Conservation (phyloP, 257 asterid species). For the Linaria vulgaris region DNA sequence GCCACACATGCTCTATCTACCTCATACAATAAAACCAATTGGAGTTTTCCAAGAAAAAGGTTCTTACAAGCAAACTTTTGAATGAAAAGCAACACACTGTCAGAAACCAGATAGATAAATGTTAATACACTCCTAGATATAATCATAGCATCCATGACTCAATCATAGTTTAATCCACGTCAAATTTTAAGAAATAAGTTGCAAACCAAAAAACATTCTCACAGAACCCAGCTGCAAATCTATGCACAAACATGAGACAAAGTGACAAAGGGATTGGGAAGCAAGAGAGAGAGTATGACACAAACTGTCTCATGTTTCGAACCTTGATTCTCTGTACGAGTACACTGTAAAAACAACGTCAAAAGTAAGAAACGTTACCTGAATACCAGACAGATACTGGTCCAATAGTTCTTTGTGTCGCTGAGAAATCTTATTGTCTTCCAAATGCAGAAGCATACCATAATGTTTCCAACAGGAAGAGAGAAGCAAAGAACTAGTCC, state of each 20-base stretch:
- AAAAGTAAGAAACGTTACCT: conserved; percentile 45
- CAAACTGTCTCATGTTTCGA: not conserved
- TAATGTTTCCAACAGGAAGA: conserved; percentile 98
- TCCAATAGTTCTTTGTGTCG: conserved; percentile 62
- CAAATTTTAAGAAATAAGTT: not conserved
- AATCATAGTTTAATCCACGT: not conserved
- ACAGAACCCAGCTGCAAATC: not conserved
- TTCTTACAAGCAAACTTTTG: conserved; percentile 9
- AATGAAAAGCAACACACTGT: not conserved
- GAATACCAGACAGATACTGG: conserved; percentile 81
- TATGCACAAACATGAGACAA: not conserved
- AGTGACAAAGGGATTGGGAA: not conserved
- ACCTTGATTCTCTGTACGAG: conserved; percentile 8
- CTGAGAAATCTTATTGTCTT: conserved; percentile 54
- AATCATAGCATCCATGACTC: no score
- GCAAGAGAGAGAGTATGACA: not conserved
- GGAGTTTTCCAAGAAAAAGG: not conserved
- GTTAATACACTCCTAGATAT: no score
- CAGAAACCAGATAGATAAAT: not conserved
- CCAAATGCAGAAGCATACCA: conserved; percentile 69
- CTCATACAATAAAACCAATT: not conserved
- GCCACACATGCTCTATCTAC: not conserved
- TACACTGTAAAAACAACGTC: conserved; percentile 20
- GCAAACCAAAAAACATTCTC: not conserved
- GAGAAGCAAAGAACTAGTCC: conserved; percentile 70